A percentile compares a stretch with the other conserved stretches of the same genome.
Evolutionary conservation across 805 yeast species (phyloP).

Genomic region (Kuraishia ogatae): DNA sequence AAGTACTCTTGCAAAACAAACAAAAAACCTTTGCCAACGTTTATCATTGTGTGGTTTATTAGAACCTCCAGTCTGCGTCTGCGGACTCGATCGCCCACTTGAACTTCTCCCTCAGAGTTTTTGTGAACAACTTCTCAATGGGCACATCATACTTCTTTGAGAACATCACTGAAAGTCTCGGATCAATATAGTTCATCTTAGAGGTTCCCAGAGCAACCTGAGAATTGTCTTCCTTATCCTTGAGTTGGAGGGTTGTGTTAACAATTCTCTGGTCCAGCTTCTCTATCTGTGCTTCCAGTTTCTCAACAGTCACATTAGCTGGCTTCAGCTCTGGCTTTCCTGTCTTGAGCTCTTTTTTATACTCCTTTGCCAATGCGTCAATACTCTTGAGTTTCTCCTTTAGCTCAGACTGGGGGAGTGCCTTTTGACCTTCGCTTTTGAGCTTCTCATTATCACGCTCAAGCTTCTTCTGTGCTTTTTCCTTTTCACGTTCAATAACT

Average conservation of each 20-base stretch:
- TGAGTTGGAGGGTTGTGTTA: conserved; percentile 63
- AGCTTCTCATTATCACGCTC: conserved; percentile 71
- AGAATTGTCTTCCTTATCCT: conserved; percentile 91
- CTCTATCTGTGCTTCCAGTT: conserved; percentile 61
- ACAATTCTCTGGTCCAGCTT: conserved; percentile 63
- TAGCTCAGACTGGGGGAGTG: conserved; percentile 45
- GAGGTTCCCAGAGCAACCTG: conserved; percentile 91
- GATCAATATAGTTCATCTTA: conserved; percentile 92
- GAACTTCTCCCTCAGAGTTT: conserved; percentile 86
- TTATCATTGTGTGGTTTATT: too few species aligned
- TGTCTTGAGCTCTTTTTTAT: conserved; percentile 46
- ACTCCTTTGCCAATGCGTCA: conserved; percentile 41
- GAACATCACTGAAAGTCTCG: conserved; percentile 82
- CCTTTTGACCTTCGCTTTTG: conserved; percentile 45
- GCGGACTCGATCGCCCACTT: conserved; percentile 93
- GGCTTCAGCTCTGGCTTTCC: conserved; percentile 50
- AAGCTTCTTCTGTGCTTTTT: conserved; percentile 55
- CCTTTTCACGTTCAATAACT: conserved; percentile 59
- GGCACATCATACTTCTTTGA: conserved; percentile 83
- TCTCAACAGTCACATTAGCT: conserved; percentile 48
- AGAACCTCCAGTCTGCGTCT: conserved; percentile 79
- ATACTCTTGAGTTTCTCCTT: conserved; percentile 50
- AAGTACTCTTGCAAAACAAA: too few species aligned
- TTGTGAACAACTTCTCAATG: conserved; percentile 84
- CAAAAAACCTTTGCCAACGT: too few species aligned